Base-by-base conservation (phyloP, 768 basidiomycete species). In the Leccinum rimulosum region DNA sequence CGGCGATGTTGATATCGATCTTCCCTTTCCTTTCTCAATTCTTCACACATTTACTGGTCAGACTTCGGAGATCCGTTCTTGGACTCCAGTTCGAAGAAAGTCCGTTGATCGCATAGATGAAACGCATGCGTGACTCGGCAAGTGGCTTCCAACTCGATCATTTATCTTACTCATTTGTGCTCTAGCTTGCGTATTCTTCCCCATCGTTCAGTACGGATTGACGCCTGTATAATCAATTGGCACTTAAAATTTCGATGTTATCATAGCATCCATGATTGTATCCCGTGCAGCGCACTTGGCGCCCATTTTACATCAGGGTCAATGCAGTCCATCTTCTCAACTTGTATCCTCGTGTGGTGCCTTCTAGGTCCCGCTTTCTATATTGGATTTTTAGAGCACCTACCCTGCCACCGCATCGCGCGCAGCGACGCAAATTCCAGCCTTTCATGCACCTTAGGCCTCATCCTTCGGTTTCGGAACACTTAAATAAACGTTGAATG, bases 21-120 rank as follows among this genome's bases (percentile, higher is more conserved):
- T 28, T 58, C 38, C 52, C 50, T 52, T 56, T 25, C 52, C 50
- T 52, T 56, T 40, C 56, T 55, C 35, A 54, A 28, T 7, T 57
- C 33, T 35, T 50, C 38, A 31, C 47, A 48, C 4, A 22, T 52
- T 54, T 30, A 30, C 31, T 55, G 58, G 48, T 31, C 64, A 83
- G 82, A 84, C 65, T 79, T 84, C 40, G 82, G 82, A 22, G 83
- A 84, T 73, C 83, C 83, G 31, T 83, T 84, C 68, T 68, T 75
- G 47, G 80, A 83, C 22, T 61, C 67, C 56, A 58, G 53, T 28
- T 61, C 70, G 43, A 74, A 75, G 56, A 61, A 66, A 50, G 35
- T 58, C 52, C 66, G 75, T 28, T 67, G 50, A 69, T 57, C 17
- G 54, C 30, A 48, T 22, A 15, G 3, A 50, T 15, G n/a, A 43